Evolutionary conservation across 2,329 filamentous ascomycete genomes (phyloP).

Genomic region (Decorospora gaudefroyi): DNA sequence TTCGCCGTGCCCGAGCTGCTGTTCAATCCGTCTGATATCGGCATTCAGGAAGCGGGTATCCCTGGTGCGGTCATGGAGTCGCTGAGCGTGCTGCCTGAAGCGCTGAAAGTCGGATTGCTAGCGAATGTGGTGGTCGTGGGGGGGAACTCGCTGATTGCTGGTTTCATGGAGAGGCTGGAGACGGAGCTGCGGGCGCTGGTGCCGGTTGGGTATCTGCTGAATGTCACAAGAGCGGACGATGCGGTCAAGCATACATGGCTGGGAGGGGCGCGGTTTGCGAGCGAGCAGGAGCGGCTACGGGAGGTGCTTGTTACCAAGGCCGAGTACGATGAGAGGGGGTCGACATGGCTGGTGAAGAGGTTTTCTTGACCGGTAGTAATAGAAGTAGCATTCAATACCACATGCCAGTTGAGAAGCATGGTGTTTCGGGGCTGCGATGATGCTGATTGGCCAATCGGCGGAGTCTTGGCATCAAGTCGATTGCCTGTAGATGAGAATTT

Average conservation of each 20-base stretch:
- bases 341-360: slow-evolving; percentile 71
- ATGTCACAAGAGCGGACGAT: slow-evolving; percentile 64
- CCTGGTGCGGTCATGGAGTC: slow-evolving; percentile 82
- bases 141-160: slow-evolving; percentile 77
- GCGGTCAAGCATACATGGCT: slow-evolving; percentile 83
- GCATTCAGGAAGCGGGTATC: slow-evolving; percentile 80
- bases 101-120: slow-evolving; percentile 79
- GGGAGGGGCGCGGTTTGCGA: slow-evolving; percentile 78
- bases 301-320: slow-evolving; percentile 77
- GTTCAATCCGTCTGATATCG: slow-evolving; percentile 84
- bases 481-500: slow-evolving; percentile 20
- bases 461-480: slow-evolving; percentile 18
- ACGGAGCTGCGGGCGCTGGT: slow-evolving; percentile 67
- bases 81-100: slow-evolving; percentile 73
- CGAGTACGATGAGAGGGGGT: slow-evolving; percentile 87
- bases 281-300: slow-evolving; percentile 66
- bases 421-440: slow-evolving; percentile 20
- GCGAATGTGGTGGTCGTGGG: slow-evolving; percentile 89
- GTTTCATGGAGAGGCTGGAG: slow-evolving; percentile 78
- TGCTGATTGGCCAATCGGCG: slow-evolving; percentile 30
- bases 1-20: slow-evolving; percentile 89
- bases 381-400: too few relatives aligned
- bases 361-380: slow-evolving; percentile 55
- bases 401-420: too few relatives aligned
- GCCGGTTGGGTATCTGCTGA: slow-evolving; percentile 39